Evolutionary conservation across 2,329 filamentous ascomycete genomes (phyloP), one percentile per base, ranked within the genome.

Genomic region (Neofusicoccum ribis): DNA sequence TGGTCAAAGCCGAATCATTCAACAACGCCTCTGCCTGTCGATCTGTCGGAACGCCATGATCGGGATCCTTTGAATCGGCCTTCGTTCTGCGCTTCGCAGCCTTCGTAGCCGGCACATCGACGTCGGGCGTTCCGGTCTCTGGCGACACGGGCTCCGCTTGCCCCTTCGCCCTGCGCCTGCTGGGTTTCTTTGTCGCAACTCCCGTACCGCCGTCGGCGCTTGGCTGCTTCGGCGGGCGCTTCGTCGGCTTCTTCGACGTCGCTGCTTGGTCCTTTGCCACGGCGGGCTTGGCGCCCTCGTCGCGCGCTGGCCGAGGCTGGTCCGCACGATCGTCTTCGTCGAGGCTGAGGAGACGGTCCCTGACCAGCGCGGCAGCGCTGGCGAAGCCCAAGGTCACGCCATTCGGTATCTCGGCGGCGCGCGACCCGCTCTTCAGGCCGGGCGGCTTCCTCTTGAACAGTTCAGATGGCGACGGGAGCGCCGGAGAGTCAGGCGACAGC

Each of bases 361-460:
- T 70, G n/a, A 77, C 61, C 15, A 78, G 66, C 61, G 71, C 74
- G 60, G 68, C 68, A 6, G 75, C 74, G 64, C 46, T 76, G 70
- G 73, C 73, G 62, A 77, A 77, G 23, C 74, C 76, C 64, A 71
- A 70, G 2, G 68, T 54, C 12, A 69, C 70, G 7, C 67, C 70
- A 20, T 70, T 66, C 23, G 76, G 72, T 36, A 74, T 70, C 1
- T 69, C 63, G 23, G 68, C 69, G 59, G 72, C 74, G 47, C 71
- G 69, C 34, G 71, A 71, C 4, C 72, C 73, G 20, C 67, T 67
- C 63, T 63, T 69, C 27, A 75, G 6, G 75, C 73, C 72, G 3
- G 3, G n/a, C 0, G 65, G 51, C 27, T 65, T 59, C 12, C 56
- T 72, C 60, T 62, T 67, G 14, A 71, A 68, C 41, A 69, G 70